A percentile compares a stretch with the other conserved stretches of the same genome.
phyloP scores from a whole-genome alignment of 31 red algal genomes.

The Endocladia muricata region DNA sequence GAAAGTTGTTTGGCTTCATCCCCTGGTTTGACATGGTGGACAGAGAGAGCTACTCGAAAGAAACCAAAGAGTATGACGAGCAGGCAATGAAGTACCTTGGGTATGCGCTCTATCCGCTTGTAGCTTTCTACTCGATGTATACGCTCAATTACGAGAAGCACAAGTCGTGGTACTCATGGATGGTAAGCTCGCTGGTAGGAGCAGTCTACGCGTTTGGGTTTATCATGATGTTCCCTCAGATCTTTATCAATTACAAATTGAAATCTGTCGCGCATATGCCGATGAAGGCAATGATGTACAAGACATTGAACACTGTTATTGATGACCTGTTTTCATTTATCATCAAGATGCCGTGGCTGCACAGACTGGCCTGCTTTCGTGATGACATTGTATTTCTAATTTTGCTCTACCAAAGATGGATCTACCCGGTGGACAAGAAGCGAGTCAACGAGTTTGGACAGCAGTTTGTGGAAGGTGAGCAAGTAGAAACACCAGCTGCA shows the following conservation, averaged over 20 bases:
- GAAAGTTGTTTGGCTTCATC: constrained; percentile 53
- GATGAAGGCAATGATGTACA: constrained; percentile 94
- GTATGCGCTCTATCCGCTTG: constrained; percentile 71
- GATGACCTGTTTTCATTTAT: constrained; percentile 97
- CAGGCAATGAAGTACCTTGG: constrained; percentile 82
- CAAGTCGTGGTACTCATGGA: constrained; percentile 94
- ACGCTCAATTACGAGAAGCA: constrained; percentile 83
- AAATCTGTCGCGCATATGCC: constrained; percentile 96
- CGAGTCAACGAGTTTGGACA: constrained; percentile 97
- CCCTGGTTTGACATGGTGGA: constrained; percentile 81
- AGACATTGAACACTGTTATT: constrained; percentile 91
- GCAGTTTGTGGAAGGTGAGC: constrained; percentile 51
- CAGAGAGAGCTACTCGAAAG: constrained; percentile 65
- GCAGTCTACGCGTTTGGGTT: constrained; percentile 97
- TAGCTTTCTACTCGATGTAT: constrained; percentile 69
- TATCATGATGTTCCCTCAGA: constrained; percentile 96
- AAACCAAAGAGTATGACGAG: constrained; percentile 93
- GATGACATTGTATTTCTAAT: constrained; percentile 91
- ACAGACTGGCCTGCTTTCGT: constrained; percentile 91
- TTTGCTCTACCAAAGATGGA: constrained; percentile 85
- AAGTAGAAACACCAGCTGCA: background rate
- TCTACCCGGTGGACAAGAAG: constrained; percentile 83
- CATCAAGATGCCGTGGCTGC: constrained; percentile 95
- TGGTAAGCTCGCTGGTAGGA: constrained; percentile 75
- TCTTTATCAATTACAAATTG: constrained; percentile 96